Base-by-base conservation (phyloP, 2,329 filamentous ascomycete species). In the Ceratocystis huliohia region DNA sequence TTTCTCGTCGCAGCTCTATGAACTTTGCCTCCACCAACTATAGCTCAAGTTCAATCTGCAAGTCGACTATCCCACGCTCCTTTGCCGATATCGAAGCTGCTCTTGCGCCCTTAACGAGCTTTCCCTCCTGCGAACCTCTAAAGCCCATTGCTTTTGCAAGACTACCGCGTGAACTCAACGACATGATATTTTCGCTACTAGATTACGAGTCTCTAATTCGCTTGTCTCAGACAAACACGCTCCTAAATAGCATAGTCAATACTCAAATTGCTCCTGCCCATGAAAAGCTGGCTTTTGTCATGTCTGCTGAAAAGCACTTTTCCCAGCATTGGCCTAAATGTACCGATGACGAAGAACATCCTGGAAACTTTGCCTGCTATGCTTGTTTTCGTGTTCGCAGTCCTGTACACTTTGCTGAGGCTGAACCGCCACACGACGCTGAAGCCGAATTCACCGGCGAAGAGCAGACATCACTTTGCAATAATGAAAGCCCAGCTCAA, bases 341-440 rank as follows among this genome's bases (percentile, higher is more conserved):
- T 61, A 46, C 25, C 20, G 44, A 63, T 20, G 66, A 63, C 1
- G 57, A 65, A 22, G 66, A 76, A 67, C 72, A 74, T 63, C 76
- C 76, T 0, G 76, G 76, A 17, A 78, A 78, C 69, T 75, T 76
- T 57, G 76, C 77, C 67, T 78, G 76, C 69, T 78, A 77, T 69
- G 71, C 76, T 30, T 78, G 76, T 71, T 78, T 75, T 68, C 73
- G 75, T 1, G 75, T 78, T n/a, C 73, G 76, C 57, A 71, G 71
- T 2, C 75, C 76, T 4, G 73, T 75, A 50, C 72, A 74, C 67
- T 78, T 78, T 69, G 75, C 78, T 67, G 71, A 73, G 66, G 70
- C 74, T 17, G 76, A 77, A 66, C 71, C 73, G 2, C 71, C 61
- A 33, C 15, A 72, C 48, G 59, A 62, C 10, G 13, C 37, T n/a